Percentiles rank a stretch among this genome's conserved stretches.
phyloP scores from a whole-genome alignment of 148 eudicot genomes.

The Vaccinium myrtillus region DNA sequence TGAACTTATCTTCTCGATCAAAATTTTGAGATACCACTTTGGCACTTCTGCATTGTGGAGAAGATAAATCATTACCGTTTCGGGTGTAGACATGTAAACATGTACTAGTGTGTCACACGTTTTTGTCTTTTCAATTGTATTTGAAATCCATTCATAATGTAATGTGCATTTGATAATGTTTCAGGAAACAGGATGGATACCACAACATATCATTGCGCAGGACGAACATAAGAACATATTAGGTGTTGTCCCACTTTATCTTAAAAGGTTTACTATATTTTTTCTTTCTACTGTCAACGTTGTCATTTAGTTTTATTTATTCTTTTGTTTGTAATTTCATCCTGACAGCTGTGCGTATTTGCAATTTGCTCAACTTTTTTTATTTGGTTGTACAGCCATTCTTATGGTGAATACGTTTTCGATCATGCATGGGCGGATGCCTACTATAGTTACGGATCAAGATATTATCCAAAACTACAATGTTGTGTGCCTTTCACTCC shows the following conservation, averaged over 20 bases:
- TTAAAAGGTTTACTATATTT: constrained; percentile 62
- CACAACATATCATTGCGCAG: constrained; percentile 71
- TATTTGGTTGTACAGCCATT: constrained; percentile 66
- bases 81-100: background rate
- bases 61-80: background rate
- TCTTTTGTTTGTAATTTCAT: background rate
- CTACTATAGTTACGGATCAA: constrained; percentile 75
- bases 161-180: constrained; percentile 19
- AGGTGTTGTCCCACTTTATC: constrained; percentile 87
- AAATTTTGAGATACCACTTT: background rate
- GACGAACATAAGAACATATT: constrained; percentile 64
- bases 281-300: background rate
- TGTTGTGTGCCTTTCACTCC: constrained; percentile 94
- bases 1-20: background rate
- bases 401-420: constrained; percentile 95
- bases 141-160: constrained; percentile 1
- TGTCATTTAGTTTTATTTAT: background rate
- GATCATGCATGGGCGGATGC: constrained; percentile 99
- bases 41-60: background rate
- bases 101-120: background rate
- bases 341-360: background rate
- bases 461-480: constrained; percentile 94
- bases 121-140: background rate
- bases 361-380: constrained; percentile 18
- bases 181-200: constrained; percentile 95